These are phyloP conservation scores for Crithidia expoeki DNA, from an alignment of 208 protist species.

Conservation along the genomic window DNA sequence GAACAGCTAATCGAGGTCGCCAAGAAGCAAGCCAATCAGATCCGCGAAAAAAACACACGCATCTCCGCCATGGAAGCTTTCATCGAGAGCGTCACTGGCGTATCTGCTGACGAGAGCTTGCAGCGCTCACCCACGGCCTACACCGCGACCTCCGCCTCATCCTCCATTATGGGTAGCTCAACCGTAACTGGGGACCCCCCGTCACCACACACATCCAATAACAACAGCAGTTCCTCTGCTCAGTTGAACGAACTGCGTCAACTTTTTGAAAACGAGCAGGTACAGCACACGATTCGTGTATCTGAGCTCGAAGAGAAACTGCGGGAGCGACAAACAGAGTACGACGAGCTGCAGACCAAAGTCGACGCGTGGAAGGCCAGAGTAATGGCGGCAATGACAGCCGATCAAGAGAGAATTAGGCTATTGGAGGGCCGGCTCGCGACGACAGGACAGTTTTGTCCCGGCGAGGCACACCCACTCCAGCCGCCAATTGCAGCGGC, in stretches of 20 bases:
- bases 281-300: slow-evolving; percentile 33
- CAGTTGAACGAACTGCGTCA: slow-evolving; percentile 30
- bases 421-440: slow-evolving; percentile 23
- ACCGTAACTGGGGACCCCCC: not conserved
- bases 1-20: slow-evolving; percentile 68
- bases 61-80: slow-evolving; percentile 49
- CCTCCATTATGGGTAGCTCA: not conserved
- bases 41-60: slow-evolving; percentile 59
- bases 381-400: slow-evolving; percentile 35
- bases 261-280: slow-evolving; percentile 40
- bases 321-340: slow-evolving; percentile 26
- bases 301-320: slow-evolving; percentile 44
- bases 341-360: slow-evolving; percentile 36
- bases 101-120: slow-evolving; percentile 21
- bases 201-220: not conserved
- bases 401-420: slow-evolving; percentile 38
- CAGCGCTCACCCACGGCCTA: not conserved
- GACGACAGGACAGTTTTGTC: not conserved
- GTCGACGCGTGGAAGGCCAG: slow-evolving; percentile 46
- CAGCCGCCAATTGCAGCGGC: not conserved
- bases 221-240: not conserved
- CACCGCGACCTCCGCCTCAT: not conserved
- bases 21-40: slow-evolving; percentile 55
- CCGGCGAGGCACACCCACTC: not conserved
- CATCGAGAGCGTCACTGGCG: slow-evolving; percentile 47